Conservation (phyloP, 768 basidiomycete genomes). For the Psilocybe tampanensis region DNA sequence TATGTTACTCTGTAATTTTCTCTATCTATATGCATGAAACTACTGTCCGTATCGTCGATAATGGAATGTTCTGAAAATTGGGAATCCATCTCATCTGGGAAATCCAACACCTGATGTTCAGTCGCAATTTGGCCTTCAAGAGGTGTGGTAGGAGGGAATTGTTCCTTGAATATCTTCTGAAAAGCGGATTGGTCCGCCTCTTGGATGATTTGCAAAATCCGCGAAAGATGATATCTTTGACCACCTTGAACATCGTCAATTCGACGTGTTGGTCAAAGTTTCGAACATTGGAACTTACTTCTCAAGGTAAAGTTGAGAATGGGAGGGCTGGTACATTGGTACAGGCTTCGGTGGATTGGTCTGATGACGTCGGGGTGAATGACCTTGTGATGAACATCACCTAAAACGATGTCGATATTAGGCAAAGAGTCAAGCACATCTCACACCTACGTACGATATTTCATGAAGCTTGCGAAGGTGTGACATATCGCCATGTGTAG, state of each 20-base stretch:
- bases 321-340: background rate
- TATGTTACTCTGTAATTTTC: background rate
- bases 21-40: constrained; percentile 2
- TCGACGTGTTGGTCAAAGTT: background rate
- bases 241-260: background rate
- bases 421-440: background rate
- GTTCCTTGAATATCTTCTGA: background rate
- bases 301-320: background rate
- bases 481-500: background rate
- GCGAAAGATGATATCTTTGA: constrained; percentile 1
- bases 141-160: background rate
- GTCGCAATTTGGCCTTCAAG: background rate
- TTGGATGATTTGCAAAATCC: constrained; percentile 1
- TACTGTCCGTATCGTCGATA: constrained; percentile 5
- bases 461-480: constrained; percentile 1
- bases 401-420: background rate
- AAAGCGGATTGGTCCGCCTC: background rate
- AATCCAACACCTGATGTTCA: background rate
- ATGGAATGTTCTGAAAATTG: background rate
- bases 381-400: constrained; percentile 5
- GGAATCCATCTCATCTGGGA: background rate
- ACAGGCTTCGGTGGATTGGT: constrained; percentile 1
- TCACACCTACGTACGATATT: constrained; percentile 1
- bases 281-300: background rate
- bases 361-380: background rate